Base-by-base conservation (phyloP, 2,329 filamentous ascomycete species). In the Ascomycota sp. region DNA sequence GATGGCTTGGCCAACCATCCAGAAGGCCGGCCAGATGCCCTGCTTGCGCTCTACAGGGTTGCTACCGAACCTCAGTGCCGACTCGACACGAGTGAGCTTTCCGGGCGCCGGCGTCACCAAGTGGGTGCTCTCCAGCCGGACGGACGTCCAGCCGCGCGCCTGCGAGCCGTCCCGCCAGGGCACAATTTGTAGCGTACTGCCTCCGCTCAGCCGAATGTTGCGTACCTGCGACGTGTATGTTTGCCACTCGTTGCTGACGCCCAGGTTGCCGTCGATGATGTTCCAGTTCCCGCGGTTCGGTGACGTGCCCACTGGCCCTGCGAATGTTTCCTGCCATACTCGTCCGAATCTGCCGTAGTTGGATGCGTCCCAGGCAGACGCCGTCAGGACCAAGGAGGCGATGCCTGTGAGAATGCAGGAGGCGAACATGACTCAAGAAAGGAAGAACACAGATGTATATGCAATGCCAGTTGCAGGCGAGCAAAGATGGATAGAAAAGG, bases 21-120 rank as follows among this genome's bases (percentile, higher is more conserved):
- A 70, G 40, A 69, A 69, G 1, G 65, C 65, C 0, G 65, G 64
- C 65, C 65, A 70, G 29, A 69, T 51, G 4, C 66, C 66, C 38
- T 65, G 53, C 45, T 66, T 63, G 26, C 44, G 42, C 3, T 51
- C 50, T 25, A 42, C 40, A 1, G 43, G 25, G 43, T 57, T 57
- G 34, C 40, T 40, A 9, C 61, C 66, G 28, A 67, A 50, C 23
- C 61, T 56, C 27, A 69, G 46, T 17, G 44, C 43, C 4, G 57
- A 54, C 34, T 66, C 57, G 20, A 61, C 47, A 25, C 54, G 46
- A 15, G 61, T 66, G 20, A 59, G 40, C 34, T 53, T 55, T 35
- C 62, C 60, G 2, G 50, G 34, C 1, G 38, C 33, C 0, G 65
- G 64, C 1, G 57, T 63, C 37, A 63, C 57, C 20, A 54, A 50